Evolutionary conservation across 352 stramenopile species (phyloP), one percentile per base, ranked within the genome.

Genomic region (Pilasporangium apinafurcum): DNA sequence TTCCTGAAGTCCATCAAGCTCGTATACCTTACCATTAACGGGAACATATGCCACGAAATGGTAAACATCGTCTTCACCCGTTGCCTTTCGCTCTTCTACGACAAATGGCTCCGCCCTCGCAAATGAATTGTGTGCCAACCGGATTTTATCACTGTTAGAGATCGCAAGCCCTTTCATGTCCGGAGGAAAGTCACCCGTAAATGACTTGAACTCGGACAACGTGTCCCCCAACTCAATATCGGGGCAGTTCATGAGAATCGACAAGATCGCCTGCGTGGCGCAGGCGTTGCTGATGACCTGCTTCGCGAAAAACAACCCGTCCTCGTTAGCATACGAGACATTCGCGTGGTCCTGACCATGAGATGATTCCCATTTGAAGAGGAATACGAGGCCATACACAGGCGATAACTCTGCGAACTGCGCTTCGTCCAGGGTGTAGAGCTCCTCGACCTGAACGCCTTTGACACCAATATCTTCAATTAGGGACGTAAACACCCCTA

Each of bases 11-110:
- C 96, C 96, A 64, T 99, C 96, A 16, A 99, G 77, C 74, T 98
- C 95, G 64, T 97, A 98, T 0, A 98, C 84, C 27, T 71, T 83
- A 24, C 81, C 85, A 57, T 91, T 71, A 21, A 86, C 64, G 0
- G 88, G 89, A 27, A 97, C 76, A 57, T 97, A 99, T 13, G 95
- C 92, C n/a, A 98, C 81, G 70, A 98, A 99, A 62, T 99, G 96
- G 65, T 97, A 98, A 16, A 97, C 94, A 37, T 98, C 92, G 51
- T 98, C 89, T 39, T 95, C 71, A n/a, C 58, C 55, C 21, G 82
- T 88, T 21, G 62, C 68, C 36, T 83, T 86, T 28, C 72, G 53
- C 48, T 88, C 69, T 16, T 91, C 75, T 29, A 87, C 59, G 5
- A 94, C 68, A 27, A 95, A 95, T 3, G 77, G 78, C 49, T 95